These are phyloP conservation scores for Rubus idaeus DNA, from an alignment of 306 rosid species.

Conservation along the genomic window DNA sequence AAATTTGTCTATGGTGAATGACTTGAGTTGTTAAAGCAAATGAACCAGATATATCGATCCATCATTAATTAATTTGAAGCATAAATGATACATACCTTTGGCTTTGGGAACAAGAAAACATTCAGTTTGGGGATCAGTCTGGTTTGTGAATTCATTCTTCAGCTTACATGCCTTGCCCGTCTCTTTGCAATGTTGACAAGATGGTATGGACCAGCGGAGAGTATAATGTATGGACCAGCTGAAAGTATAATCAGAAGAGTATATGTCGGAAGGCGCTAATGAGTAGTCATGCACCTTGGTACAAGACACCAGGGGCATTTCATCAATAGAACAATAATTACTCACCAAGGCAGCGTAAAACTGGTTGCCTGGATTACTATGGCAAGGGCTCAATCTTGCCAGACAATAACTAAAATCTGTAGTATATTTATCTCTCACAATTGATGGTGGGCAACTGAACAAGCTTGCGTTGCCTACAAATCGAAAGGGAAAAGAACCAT, in stretches of 20 bases:
- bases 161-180: neutral
- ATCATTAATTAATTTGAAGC: too few relatives aligned
- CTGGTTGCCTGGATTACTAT: neutral
- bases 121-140: neutral
- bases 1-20: too few relatives aligned
- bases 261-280: too few relatives aligned
- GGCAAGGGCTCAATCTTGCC: neutral
- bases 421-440: neutral
- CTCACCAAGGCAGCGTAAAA: accelerated
- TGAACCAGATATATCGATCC: too few relatives aligned
- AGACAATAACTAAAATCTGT: neutral
- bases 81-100: too few relatives aligned
- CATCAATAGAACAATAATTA: neutral
- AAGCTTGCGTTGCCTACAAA: neutral
- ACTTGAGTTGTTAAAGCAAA: too few relatives aligned
- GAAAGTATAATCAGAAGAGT: too few relatives aligned
- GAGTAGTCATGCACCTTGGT: neutral
- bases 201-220: neutral
- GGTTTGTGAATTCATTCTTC: neutral
- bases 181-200: neutral
- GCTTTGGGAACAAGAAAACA: neutral
- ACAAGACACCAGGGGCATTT: neutral
- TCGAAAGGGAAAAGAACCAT: neutral
- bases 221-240: too few relatives aligned
- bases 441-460: slow-evolving; percentile 30